A percentile compares a stretch with the other conserved stretches of the same genome.
These are phyloP conservation scores for Pichia cactophila DNA, from an alignment of 1,139 yeast genomes.

Conservation along the genomic window DNA sequence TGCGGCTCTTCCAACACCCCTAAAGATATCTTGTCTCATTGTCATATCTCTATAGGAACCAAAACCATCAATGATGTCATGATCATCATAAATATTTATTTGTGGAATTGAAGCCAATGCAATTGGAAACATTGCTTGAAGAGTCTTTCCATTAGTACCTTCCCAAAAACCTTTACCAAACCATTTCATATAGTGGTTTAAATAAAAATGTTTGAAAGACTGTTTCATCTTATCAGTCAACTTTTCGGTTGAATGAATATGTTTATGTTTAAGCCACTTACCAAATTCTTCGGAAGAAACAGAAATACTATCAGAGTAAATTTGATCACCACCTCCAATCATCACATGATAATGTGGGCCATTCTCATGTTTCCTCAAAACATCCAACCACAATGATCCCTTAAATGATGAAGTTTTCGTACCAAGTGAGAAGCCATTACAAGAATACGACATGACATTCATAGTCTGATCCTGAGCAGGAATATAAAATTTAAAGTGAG, in stretches of 20 bases:
- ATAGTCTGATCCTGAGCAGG: conserved; percentile 57
- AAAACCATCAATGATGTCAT: conserved; percentile 91
- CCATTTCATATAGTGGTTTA: conserved; percentile 75
- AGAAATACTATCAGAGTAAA: conserved; percentile 80
- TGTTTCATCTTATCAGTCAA: conserved; percentile 40
- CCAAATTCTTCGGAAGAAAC: conserved; percentile 45
- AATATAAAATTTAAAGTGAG: conserved; percentile 42
- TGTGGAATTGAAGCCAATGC: conserved; percentile 80
- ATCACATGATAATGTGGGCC: conserved; percentile 76
- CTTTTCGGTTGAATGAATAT: conserved; percentile 32
- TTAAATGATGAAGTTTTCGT: conserved; percentile 57
- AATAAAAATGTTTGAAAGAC: conserved; percentile 59
- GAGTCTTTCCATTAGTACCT: conserved; percentile 57
- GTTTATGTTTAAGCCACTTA: conserved; percentile 55
- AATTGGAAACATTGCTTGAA: conserved; percentile 60
- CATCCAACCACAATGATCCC: conserved; percentile 83
- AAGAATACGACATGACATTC: conserved; percentile 77
- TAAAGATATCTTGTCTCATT: conserved; percentile 63
- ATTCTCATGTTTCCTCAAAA: conserved; percentile 41
- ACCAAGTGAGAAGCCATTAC: conserved; percentile 85
- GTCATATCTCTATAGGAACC: conserved; percentile 78
- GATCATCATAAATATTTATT: conserved; percentile 80
- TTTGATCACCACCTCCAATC: conserved; percentile 97
- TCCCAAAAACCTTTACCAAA: conserved; percentile 84
- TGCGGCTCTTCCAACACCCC: conserved; percentile 67